Percentiles rank a stretch among this genome's conserved stretches.
Evolutionary conservation across 257 asterid species (phyloP).

Genomic region (Solanum virginianum): DNA sequence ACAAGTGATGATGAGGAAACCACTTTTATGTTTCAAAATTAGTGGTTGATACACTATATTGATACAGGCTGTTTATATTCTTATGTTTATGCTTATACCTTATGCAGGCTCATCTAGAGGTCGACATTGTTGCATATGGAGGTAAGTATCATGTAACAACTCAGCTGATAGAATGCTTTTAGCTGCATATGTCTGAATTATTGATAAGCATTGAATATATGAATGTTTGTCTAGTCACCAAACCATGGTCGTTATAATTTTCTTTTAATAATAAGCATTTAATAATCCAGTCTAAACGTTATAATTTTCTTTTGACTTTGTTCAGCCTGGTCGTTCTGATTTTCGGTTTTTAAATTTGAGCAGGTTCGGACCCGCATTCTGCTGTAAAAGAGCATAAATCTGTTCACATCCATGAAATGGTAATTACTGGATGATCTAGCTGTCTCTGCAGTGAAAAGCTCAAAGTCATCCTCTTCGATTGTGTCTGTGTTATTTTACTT

Average conservation of each 20-base stretch:
- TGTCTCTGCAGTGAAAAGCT: not conserved
- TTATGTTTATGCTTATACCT: not conserved
- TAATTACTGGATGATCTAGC: constrained; percentile 17
- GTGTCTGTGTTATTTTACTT: not conserved
- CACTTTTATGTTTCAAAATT: not conserved
- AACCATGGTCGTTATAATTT: not conserved
- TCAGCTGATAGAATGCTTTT: not conserved
- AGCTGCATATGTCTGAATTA: not conserved
- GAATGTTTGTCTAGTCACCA: not conserved
- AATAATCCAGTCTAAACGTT: not conserved
- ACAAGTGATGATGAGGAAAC: not conserved
- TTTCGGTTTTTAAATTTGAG: not conserved
- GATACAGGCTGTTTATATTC: not conserved
- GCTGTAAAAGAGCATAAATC: constrained; percentile 62
- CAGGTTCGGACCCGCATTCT: constrained; percentile 81
- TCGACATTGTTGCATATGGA: constrained; percentile 94
- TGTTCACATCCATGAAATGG: constrained; percentile 74
- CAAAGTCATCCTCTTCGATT: not conserved
- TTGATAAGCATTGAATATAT: not conserved
- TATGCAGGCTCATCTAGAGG: constrained; percentile 65
- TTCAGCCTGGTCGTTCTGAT: constrained; percentile 7
- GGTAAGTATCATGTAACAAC: constrained; percentile 28
- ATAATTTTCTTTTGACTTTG: not conserved
- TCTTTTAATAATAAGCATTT: not conserved
- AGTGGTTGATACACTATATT: not conserved